These are phyloP conservation scores for Cystobasidium ongulense DNA, from an alignment of 768 basidiomycete species.

Conservation along the genomic window DNA sequence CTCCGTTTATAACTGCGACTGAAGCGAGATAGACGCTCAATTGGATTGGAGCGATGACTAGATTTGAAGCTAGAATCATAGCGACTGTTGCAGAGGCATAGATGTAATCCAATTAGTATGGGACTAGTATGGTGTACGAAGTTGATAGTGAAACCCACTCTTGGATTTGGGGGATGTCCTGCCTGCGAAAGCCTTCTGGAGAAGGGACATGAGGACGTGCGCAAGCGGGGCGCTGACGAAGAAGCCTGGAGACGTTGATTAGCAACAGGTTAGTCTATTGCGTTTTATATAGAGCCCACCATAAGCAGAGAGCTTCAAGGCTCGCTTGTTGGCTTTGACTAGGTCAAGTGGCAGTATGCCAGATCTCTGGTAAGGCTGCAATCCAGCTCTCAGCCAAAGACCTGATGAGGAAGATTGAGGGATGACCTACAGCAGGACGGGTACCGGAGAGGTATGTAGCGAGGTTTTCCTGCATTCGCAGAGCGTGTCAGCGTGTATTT, in stretches of 20 bases:
- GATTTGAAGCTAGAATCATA: conserved; percentile 69
- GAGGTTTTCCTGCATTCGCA: conserved; percentile 14
- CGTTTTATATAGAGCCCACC: conserved; percentile 45
- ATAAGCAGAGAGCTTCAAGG: conserved; percentile 74
- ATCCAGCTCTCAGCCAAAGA: too few relatives aligned
- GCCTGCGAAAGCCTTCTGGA: conserved; percentile 70
- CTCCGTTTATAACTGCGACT: conserved; percentile 76
- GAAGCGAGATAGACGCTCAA: conserved; percentile 64
- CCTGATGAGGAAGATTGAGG: neutral
- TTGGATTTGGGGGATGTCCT: conserved; percentile 58
- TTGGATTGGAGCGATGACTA: conserved; percentile 68
- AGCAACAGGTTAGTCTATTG: neutral
- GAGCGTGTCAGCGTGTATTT: neutral
- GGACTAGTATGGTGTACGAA: neutral
- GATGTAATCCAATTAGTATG: neutral
- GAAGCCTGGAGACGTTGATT: conserved; percentile 49
- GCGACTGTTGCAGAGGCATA: neutral
- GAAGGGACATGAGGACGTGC: conserved; percentile 61
- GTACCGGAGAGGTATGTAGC: conserved; percentile 22
- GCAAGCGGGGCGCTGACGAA: conserved; percentile 72
- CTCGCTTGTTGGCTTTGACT: conserved; percentile 56
- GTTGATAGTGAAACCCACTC: conserved; percentile 46
- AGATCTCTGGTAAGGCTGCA: conserved; percentile 31
- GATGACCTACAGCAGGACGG: conserved; percentile 12
- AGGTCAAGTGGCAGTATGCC: conserved; percentile 35